A percentile compares a stretch with the other conserved stretches of the same genome.
Conservation (phyloP, 169 alveolate genomes). For the Theileria annulata region DNA sequence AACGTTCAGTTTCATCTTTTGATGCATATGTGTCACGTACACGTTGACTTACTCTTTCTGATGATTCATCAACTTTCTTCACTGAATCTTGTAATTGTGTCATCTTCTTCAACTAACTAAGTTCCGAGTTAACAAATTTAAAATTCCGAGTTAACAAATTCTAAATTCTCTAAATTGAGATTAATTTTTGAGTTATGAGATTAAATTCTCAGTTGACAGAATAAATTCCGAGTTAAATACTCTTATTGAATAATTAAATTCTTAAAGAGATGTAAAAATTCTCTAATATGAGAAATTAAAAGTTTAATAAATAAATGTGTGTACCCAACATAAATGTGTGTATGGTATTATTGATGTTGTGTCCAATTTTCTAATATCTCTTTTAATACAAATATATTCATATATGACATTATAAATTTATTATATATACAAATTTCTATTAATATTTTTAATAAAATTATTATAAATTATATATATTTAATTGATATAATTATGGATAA, state of each 20-base stretch:
- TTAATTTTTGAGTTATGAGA: no score
- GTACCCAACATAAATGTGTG: neutral
- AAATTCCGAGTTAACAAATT: no score
- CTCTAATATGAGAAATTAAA: no score
- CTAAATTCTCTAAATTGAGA: no score
- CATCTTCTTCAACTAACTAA: neutral
- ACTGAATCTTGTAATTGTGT: neutral
- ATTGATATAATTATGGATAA: no score
- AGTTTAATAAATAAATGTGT: no score
- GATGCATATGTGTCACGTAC: conserved; percentile 1
- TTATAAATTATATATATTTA: neutral
- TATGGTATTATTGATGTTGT: neutral
- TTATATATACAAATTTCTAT: no score
- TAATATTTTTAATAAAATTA: neutral
- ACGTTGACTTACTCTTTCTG: neutral
- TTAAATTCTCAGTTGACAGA: no score
- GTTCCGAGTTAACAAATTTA: neutral
- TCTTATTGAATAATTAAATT: no score
- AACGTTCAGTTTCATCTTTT: neutral
- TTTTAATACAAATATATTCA: neutral
- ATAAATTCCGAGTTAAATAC: no score
- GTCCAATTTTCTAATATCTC: neutral
- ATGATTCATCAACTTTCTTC: neutral
- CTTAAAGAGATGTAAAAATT: no score
- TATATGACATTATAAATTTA: neutral